These are phyloP conservation scores for Strobilomyces confusus DNA, from an alignment of 768 basidiomycete genomes.

Conservation along the genomic window DNA sequence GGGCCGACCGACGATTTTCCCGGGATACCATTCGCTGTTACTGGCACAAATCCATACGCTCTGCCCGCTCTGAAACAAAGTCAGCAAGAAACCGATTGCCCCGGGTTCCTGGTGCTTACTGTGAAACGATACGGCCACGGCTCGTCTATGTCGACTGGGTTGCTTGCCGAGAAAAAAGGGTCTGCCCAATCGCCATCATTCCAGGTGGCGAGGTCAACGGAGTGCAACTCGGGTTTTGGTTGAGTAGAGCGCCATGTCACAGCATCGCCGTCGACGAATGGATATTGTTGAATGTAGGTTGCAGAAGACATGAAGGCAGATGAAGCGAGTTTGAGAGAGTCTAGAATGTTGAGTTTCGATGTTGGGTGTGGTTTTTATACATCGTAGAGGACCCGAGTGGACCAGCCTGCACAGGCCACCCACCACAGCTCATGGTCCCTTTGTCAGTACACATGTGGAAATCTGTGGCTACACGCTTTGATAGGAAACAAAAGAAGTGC, in stretches of 20 bases:
- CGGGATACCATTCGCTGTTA: slow-evolving; percentile 49
- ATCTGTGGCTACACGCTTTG: slow-evolving; percentile 8
- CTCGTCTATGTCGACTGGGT: slow-evolving; percentile 45
- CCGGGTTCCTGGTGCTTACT: slow-evolving; percentile 13
- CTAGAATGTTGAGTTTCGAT: neutral
- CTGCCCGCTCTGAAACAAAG: slow-evolving; percentile 38
- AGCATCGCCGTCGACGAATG: neutral
- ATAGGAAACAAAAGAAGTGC: slow-evolving; percentile 10
- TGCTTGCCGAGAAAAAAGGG: slow-evolving; percentile 18
- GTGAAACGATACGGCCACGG: slow-evolving; percentile 51
- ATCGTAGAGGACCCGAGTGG: slow-evolving; percentile 1
- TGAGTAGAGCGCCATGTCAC: neutral
- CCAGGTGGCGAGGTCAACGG: slow-evolving; percentile 27
- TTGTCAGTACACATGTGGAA: slow-evolving; percentile 16
- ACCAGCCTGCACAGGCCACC: slow-evolving; percentile 7
- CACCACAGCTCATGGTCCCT: slow-evolving; percentile 13
- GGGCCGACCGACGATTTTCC: slow-evolving; percentile 44
- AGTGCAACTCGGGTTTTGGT: slow-evolving; percentile 5
- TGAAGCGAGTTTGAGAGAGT: neutral
- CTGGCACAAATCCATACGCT: slow-evolving; percentile 50
- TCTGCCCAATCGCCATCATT: slow-evolving; percentile 23
- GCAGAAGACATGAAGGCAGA: slow-evolving; percentile 2
- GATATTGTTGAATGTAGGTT: neutral
- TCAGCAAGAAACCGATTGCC: neutral
- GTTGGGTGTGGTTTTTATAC: slow-evolving; percentile 9